Percentiles rank a stretch among this genome's conserved stretches.
These are phyloP conservation scores for Chalciporus pseudorubinellus DNA, from an alignment of 768 basidiomycete species.

Conservation along the genomic window DNA sequence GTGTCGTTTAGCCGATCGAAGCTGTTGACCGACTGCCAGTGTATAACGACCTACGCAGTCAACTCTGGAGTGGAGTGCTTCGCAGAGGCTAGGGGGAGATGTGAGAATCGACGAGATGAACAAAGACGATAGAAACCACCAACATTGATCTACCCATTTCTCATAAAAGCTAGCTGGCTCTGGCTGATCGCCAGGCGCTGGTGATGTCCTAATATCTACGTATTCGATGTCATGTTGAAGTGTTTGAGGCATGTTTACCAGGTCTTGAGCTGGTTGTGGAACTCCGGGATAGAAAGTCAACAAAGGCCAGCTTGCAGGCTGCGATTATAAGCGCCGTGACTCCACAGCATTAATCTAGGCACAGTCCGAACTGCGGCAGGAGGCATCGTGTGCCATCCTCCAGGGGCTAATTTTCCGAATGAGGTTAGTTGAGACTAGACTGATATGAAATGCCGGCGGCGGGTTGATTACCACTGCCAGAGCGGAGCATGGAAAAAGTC, in stretches of 20 bases:
- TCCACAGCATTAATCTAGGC: conserved; percentile 10
- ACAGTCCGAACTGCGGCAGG: not conserved
- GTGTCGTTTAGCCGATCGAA: conserved; percentile 1
- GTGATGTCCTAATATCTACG: conserved; percentile 17
- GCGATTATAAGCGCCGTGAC: conserved; percentile 2
- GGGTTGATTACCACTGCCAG: conserved; percentile 5
- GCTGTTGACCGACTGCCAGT: not conserved
- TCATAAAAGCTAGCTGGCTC: conserved; percentile 42
- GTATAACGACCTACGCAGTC: conserved; percentile 39
- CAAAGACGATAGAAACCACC: conserved; percentile 7
- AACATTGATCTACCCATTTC: conserved; percentile 54
- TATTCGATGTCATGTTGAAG: conserved; percentile 24
- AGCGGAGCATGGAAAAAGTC: not conserved
- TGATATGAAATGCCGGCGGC: conserved; percentile 16
- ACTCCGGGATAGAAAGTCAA: not conserved
- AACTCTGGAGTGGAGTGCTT: conserved; percentile 45
- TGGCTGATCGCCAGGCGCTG: not conserved
- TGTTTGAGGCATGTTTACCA: conserved; percentile 12
- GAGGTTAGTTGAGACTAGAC: not conserved
- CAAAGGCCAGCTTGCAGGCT: not conserved
- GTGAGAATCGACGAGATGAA: conserved; percentile 2
- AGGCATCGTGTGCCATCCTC: not conserved
- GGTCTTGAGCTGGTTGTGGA: not conserved
- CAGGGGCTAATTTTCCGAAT: conserved; percentile 23
- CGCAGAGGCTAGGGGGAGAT: conserved; percentile 45